These are phyloP conservation scores for Eleusine indica DNA, from an alignment of 176 grass and related monocot species.

Conservation along the genomic window DNA sequence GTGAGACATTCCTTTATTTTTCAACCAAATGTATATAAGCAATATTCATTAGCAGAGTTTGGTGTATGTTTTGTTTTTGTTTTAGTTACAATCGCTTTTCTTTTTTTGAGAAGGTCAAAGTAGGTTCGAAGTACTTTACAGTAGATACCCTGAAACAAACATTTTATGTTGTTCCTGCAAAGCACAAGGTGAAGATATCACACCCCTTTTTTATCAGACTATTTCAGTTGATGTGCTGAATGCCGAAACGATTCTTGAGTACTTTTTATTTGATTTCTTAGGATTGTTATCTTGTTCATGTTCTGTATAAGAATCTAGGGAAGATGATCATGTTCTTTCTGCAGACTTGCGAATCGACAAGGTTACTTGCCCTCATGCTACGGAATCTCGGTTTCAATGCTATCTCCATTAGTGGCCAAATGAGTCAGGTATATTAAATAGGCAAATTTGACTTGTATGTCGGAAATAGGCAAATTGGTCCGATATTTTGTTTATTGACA, in stretches of 20 bases:
- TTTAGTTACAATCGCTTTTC: constrained; percentile 1
- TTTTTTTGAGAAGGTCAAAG: constrained; percentile 58
- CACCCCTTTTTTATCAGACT: background rate
- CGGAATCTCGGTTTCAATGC: constrained; percentile 83
- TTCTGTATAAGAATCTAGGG: constrained; percentile 64
- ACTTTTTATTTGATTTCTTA: constrained; percentile 15
- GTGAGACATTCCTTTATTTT: constrained; percentile 37
- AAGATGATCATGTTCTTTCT: constrained; percentile 87
- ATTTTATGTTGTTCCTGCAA: constrained; percentile 67
- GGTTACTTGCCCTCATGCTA: constrained; percentile 64
- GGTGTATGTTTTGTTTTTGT: background rate
- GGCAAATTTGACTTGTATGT: background rate
- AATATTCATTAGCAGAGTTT: background rate
- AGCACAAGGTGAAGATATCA: constrained; percentile 59
- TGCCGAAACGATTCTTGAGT: background rate
- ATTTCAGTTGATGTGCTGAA: background rate
- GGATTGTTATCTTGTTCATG: constrained; percentile 94
- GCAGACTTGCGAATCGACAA: constrained; percentile 80
- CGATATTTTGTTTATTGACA: background rate
- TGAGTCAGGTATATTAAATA: constrained; percentile 64
- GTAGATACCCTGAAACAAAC: constrained; percentile 88
- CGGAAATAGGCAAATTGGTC: background rate
- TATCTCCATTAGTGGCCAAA: constrained; percentile 87
- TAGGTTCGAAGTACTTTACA: constrained; percentile 78
- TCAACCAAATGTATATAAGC: background rate